These are phyloP conservation scores for Arthrobotrys sinensis DNA, from an alignment of 2,329 filamentous ascomycete genomes.

Conservation along the genomic window DNA sequence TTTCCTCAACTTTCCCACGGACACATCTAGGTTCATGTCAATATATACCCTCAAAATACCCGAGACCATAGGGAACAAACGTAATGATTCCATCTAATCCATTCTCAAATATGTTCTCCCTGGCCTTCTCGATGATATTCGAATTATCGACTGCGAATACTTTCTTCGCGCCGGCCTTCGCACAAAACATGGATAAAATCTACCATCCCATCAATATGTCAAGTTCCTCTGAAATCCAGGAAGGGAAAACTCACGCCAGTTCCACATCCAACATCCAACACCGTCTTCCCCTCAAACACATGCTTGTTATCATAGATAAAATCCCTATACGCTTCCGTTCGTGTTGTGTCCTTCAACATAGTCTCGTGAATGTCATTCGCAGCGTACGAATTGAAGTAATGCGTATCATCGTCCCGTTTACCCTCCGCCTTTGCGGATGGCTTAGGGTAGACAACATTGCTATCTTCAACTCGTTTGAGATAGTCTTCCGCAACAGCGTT, in stretches of 20 bases:
- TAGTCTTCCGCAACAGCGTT: slow-evolving; percentile 68
- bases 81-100: slow-evolving; percentile 81
- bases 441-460: slow-evolving; percentile 70
- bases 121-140: slow-evolving; percentile 87
- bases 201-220: not conserved
- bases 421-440: slow-evolving; percentile 67
- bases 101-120: slow-evolving; percentile 87
- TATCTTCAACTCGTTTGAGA: slow-evolving; percentile 65
- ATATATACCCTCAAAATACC: slow-evolving; percentile 21
- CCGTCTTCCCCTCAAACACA: slow-evolving; percentile 84
- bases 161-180: slow-evolving; percentile 85
- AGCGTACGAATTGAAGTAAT: slow-evolving; percentile 78
- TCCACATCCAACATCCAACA: slow-evolving; percentile 91
- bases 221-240: slow-evolving; percentile 66
- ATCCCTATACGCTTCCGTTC: slow-evolving; percentile 92
- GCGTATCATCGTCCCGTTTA: slow-evolving; percentile 72
- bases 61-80: slow-evolving; percentile 64
- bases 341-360: slow-evolving; percentile 91
- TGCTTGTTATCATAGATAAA: slow-evolving; percentile 94
- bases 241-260: slow-evolving; percentile 70
- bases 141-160: slow-evolving; percentile 95
- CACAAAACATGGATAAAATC: slow-evolving; percentile 95
- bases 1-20: slow-evolving; percentile 89
- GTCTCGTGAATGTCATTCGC: slow-evolving; percentile 93
- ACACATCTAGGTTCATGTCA: slow-evolving; percentile 72